Evolutionary conservation across 352 stramenopile species (phyloP), one percentile per base, ranked within the genome.

Genomic region (Phytophthora hybrid): DNA sequence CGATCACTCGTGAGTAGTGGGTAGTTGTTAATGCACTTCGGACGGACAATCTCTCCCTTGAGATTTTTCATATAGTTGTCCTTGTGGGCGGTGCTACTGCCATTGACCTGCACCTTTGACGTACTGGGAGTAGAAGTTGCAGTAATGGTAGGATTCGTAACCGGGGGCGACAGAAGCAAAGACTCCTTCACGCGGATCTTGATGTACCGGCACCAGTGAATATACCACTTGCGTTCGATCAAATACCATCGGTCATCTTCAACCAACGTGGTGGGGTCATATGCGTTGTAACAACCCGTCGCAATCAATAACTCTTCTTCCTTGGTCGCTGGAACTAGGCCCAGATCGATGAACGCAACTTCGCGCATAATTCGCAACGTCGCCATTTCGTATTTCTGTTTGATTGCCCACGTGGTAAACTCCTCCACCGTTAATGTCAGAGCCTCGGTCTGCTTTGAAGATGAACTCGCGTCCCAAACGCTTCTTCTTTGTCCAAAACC

Each of bases 221-320:
- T 83, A 68, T 88, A 97, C 89, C 89, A 97, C 37, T 90, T 95
- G 37, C 84, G 86, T 41, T 96, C 89, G 23, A 97, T 68, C 32
- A 97, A 58, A 67, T 92, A 97, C 90, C 90, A 97, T 3, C 84
- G 79, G 23, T 97, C 90, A 21, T 94, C 88, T 81, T 97, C 90
- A 4, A 94, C 85, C 34, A 96, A 70, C 23, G 73, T 81, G 10
- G 77, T 37, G 1, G 79, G 80, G 16, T 97, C 88, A 54, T 94
- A 95, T n/a, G 84, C 70, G 39, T 82, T 89, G 71, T 93, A 95
- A 63, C 90, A 97, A 0, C 82, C 80, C 55, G 86, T 89, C 9
- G 80, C 88, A 39, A 97, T 84, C 37, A 85, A 44, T 16, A 96
- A 46, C 49, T 96, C 90, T 72, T 97, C 90, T 34, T 94, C 84